Evolutionary conservation across 306 rosid species (phyloP), one percentile per base, ranked within the genome.

Genomic region (Macrotyloma uniflorum): DNA sequence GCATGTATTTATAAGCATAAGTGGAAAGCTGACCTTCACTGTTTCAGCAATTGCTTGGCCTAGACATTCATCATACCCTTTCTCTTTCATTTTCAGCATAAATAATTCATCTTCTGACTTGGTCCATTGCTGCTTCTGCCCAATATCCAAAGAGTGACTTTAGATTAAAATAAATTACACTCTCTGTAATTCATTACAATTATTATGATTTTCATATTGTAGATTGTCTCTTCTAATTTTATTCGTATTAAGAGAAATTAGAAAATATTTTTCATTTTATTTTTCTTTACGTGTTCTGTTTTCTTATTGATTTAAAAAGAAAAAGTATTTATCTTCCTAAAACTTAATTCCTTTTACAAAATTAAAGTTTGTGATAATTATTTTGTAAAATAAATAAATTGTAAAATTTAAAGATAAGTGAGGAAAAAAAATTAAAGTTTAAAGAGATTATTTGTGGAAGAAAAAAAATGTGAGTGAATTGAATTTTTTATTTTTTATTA

Each of bases 21-120:
- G 63, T 63, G 55, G 23, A 47, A 66, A 40, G 35, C 20, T 53
- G 64, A 26, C 32, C 33, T 65, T 65, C 26, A 64, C 28, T 40
- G 43, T 80, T 54, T 54, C 70, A 2, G 28, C 35, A 28, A 38
- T 68, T 28, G 65, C 54, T 66, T 51, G 53, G 63, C 8, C 22
- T 64, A 38, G 51, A 35, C 43, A 7, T 51, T 22, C 6, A 50
- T 18, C 13, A 12, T 4, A 22, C 14, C 18, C 16, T 4, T 22
- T 33, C 6, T 3, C 22, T 65, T 23, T 46, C 7, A 11, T 40
- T 54, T 38, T 26, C 66, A 26, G 6, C 12, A 24, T 14, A 77
- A 55, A 36, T 24, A 69, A 42, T 28, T 28, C 20, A 12, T 78
- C 15, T 8, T 0, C 47, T 70, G 65, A 70, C 77, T 45, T 32